Conservation (phyloP, 2,329 filamentous ascomycete genomes). For the Cordyceps fumosorosea region DNA sequence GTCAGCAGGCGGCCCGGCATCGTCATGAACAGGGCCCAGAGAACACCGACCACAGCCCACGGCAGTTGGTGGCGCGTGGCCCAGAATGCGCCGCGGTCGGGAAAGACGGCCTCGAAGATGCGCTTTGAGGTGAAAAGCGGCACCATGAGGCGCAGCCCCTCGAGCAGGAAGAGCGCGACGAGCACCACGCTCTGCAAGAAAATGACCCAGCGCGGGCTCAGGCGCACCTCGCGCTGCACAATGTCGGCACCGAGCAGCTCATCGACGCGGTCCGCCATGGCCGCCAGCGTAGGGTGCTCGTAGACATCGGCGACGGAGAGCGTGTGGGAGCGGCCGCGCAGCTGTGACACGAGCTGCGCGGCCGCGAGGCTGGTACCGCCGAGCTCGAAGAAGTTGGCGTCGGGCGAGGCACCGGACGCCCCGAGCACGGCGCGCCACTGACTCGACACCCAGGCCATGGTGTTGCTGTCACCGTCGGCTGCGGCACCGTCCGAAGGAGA, state of each 20-base stretch:
- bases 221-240: conserved; percentile 14
- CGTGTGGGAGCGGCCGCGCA: conserved; percentile 16
- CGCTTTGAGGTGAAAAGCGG: conserved; percentile 13
- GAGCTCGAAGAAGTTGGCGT: conserved; percentile 18
- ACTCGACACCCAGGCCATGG: conserved; percentile 17
- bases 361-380: conserved; percentile 19
- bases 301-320: conserved; percentile 20
- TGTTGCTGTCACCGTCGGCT: background rate
- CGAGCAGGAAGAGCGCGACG: conserved; percentile 13
- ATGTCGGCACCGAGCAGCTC: conserved; percentile 15
- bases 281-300: conserved; percentile 15
- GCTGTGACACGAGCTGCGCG: conserved; percentile 19
- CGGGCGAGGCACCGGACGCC: conserved; percentile 7
- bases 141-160: conserved; percentile 13
- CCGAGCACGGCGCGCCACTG: conserved; percentile 19
- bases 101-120: conserved; percentile 13
- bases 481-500: background rate
- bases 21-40: conserved; percentile 15
- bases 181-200: conserved; percentile 16
- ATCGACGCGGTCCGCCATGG: conserved; percentile 16
- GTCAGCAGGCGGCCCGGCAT: conserved; percentile 16
- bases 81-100: conserved; percentile 9
- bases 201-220: conserved; percentile 17
- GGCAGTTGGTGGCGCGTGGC: conserved; percentile 12
- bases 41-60: conserved; percentile 14